Conservation (phyloP, 495 filamentous ascomycete species). For the Penicillium angulare region DNA sequence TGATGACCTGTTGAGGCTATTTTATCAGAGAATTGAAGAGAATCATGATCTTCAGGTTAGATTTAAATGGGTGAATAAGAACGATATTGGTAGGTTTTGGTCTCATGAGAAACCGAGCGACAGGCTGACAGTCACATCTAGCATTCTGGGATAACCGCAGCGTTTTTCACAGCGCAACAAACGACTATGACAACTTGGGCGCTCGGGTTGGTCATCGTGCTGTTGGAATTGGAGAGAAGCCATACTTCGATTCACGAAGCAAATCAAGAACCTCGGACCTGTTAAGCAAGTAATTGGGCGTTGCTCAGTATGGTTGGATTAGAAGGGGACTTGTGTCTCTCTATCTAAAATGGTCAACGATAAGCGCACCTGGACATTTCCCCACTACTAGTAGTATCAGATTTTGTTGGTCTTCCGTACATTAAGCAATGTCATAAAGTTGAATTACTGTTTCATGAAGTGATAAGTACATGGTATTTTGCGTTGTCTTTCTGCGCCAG, state of each 20-base stretch:
- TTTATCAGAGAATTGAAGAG: constrained; percentile 61
- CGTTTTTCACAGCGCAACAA: constrained; percentile 69
- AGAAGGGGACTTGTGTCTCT: no score
- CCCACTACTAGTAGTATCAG: no score
- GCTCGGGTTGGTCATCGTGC: constrained; percentile 57
- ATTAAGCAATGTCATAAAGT: no score
- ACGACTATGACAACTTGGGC: constrained; percentile 62
- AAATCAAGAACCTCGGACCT: no score
- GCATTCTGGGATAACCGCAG: constrained; percentile 82
- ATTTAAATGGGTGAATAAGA: constrained; percentile 58
- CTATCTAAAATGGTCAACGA: no score
- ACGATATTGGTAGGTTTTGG: constrained; percentile 47
- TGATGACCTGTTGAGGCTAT: constrained; percentile 59
- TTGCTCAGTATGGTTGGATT: no score
- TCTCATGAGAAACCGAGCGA: not conserved
- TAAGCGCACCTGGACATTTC: no score
- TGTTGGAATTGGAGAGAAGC: constrained; percentile 66
- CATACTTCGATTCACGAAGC: constrained; percentile 67
- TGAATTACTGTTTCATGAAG: no score
- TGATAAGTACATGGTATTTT: no score
- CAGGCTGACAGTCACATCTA: constrained; percentile 7
- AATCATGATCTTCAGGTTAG: constrained; percentile 82
- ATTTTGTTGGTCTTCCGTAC: no score
- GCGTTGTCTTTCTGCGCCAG: no score
- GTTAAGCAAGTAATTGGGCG: no score